These are phyloP conservation scores for Fusarium lateritium DNA, from an alignment of 2,329 filamentous ascomycete genomes.

Conservation along the genomic window DNA sequence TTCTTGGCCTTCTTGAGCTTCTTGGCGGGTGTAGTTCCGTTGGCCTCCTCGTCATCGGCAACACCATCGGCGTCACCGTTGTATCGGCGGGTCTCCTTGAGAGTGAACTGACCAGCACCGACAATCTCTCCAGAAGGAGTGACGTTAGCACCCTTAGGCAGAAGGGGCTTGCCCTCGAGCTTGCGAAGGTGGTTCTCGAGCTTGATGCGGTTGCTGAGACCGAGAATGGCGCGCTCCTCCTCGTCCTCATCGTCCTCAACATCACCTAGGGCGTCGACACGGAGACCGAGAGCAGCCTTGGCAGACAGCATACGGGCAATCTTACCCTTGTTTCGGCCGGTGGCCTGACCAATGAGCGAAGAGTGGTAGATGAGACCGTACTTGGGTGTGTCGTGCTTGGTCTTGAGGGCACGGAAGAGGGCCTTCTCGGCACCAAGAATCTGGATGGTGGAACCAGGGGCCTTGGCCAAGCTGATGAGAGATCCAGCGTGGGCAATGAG, in stretches of 20 bases:
- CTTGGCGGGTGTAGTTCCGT: constrained; percentile 54
- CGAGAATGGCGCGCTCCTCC: constrained; percentile 88
- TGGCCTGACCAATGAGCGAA: constrained; percentile 95
- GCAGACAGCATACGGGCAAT: constrained; percentile 96
- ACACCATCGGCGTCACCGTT: constrained; percentile 94
- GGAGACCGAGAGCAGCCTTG: constrained; percentile 92
- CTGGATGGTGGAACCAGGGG: constrained; percentile 94
- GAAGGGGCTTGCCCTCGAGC: constrained; percentile 91
- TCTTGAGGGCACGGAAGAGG: constrained; percentile 97
- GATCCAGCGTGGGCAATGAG: constrained; percentile 96
- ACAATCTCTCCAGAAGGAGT: constrained; percentile 78
- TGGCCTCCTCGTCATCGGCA: constrained; percentile 70
- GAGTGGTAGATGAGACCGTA: constrained; percentile 96
- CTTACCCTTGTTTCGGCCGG: constrained; percentile 99
- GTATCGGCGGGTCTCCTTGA: constrained; percentile 95
- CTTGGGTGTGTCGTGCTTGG: constrained; percentile 98
- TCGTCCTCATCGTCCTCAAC: constrained; percentile 81
- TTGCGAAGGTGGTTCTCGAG: constrained; percentile 82
- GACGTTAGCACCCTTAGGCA: constrained; percentile 81
- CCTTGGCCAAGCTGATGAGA: constrained; percentile 94
- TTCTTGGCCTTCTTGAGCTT: constrained; percentile 60
- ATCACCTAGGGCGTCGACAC: constrained; percentile 82
- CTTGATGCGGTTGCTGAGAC: constrained; percentile 78
- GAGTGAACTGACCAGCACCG: constrained; percentile 83
- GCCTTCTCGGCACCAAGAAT: constrained; percentile 99